Evolutionary conservation across 2,329 filamentous ascomycete genomes (phyloP).

Genomic region (Gaeumannomyces tritici): DNA sequence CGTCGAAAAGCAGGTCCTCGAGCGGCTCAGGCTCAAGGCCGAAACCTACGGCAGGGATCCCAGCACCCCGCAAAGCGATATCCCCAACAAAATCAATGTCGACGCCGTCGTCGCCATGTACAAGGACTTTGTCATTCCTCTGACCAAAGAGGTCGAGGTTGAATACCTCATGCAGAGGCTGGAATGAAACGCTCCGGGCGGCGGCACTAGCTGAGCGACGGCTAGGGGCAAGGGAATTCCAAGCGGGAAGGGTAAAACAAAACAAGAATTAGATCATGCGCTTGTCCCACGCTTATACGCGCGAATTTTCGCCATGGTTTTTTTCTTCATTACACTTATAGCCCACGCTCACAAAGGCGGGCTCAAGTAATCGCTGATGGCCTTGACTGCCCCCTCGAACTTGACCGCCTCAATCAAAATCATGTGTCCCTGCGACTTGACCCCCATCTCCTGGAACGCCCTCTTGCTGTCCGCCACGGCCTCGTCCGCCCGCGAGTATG

Average conservation of each 20-base stretch:
- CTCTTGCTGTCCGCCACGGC: slow-evolving; percentile 82
- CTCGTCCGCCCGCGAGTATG: slow-evolving; percentile 75
- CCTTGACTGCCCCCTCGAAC: slow-evolving; percentile 68
- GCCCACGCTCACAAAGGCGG: slow-evolving; percentile 24
- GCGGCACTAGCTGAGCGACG: not conserved
- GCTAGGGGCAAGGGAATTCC: not conserved
- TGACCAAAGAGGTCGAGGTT: slow-evolving; percentile 97
- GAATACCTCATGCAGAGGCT: slow-evolving; percentile 96
- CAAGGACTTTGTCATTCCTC: slow-evolving; percentile 82
- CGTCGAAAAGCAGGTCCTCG: slow-evolving; percentile 87
- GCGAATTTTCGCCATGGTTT: slow-evolving; percentile 9
- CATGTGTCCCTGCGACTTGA: slow-evolving; percentile 74
- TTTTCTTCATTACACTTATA: slow-evolving; percentile 8
- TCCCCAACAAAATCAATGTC: slow-evolving; percentile 73
- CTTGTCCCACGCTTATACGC: not conserved
- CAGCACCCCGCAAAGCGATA: slow-evolving; percentile 46
- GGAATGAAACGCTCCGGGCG: not conserved
- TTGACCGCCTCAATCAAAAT: slow-evolving; percentile 75
- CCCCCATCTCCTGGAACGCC: slow-evolving; percentile 87
- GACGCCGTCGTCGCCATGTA: slow-evolving; percentile 90
- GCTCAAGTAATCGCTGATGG: slow-evolving; percentile 64
- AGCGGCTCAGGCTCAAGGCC: slow-evolving; percentile 78
- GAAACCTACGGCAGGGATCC: slow-evolving; percentile 91
- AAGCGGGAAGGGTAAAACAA: not conserved
- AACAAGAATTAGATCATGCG: not conserved